phyloP scores from a whole-genome alignment of 257 asterid species.

The Nicotiana otophora region DNA sequence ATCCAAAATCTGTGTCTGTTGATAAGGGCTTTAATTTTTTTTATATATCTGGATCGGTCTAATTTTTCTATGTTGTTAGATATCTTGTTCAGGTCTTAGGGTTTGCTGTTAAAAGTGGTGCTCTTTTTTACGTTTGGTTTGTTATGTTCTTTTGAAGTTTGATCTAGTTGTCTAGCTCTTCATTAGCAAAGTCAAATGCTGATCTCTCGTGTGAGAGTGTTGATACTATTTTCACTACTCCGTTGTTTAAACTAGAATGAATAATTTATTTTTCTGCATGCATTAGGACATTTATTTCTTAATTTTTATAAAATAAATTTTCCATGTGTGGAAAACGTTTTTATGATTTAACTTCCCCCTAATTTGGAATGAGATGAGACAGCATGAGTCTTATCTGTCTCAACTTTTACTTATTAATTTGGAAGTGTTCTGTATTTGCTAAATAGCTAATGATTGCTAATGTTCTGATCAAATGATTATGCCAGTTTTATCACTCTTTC shows the following conservation, averaged over 20 bases:
- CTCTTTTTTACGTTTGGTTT: not conserved
- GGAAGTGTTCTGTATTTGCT: not conserved
- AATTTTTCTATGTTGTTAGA: not conserved
- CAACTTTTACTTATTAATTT: not conserved
- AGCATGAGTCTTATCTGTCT: not conserved
- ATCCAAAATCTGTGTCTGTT: not conserved
- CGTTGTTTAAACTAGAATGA: not conserved
- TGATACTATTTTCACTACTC: not conserved
- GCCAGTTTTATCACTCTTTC: not conserved
- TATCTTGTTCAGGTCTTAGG: not conserved
- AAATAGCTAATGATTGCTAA: not conserved
- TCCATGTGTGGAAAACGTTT: not conserved
- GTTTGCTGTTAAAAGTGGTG: not conserved
- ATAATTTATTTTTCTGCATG: not conserved
- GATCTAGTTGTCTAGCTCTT: not conserved
- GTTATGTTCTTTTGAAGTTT: not conserved
- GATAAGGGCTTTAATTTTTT: no score
- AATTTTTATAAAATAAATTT: no score
- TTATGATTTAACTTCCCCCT: not conserved
- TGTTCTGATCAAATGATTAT: not conserved
- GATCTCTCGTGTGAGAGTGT: not conserved
- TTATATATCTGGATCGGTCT: no score
- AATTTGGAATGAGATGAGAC: not conserved
- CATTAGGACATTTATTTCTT: not conserved
- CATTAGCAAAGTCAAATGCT: not conserved